Evolutionary conservation across 768 basidiomycete genomes (phyloP).

Genomic region (Mycena crocata): DNA sequence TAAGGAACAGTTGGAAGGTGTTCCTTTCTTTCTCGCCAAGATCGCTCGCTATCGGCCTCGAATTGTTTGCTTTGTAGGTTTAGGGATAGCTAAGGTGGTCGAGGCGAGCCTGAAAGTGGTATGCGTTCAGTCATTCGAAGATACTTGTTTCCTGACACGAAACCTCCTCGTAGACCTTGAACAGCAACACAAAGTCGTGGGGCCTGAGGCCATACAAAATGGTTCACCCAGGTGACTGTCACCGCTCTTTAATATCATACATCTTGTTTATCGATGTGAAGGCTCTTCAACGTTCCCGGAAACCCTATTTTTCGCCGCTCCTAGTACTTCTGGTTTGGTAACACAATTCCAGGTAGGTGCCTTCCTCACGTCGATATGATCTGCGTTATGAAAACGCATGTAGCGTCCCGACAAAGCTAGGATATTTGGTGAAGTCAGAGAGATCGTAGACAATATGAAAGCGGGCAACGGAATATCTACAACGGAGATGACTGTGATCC

Average conservation of each 20-base stretch:
- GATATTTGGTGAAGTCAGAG: conserved; percentile 28
- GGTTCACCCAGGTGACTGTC: conserved; percentile 43
- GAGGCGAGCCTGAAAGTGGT: conserved; percentile 42
- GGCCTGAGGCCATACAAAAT: conserved; percentile 63
- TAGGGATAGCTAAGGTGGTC: conserved; percentile 64
- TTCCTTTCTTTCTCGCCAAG: conserved; percentile 71
- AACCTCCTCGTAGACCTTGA: conserved; percentile 18
- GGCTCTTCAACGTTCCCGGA: conserved; percentile 44
- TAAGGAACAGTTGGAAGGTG: conserved; percentile 63
- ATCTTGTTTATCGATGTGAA: not conserved
- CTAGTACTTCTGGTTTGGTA: conserved; percentile 82
- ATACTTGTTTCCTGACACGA: not conserved
- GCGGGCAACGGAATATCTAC: conserved; percentile 14
- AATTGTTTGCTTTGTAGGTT: conserved; percentile 83
- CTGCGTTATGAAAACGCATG: not conserved
- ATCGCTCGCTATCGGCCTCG: conserved; percentile 66
- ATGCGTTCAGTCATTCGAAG: not conserved
- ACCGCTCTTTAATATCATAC: not conserved
- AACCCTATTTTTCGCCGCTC: conserved; percentile 81
- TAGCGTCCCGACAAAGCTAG: conserved; percentile 31
- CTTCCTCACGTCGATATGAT: not conserved
- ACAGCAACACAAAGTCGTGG: conserved; percentile 46
- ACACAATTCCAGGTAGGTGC: conserved; percentile 73
- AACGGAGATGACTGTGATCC: conserved; percentile 14
- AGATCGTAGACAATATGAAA: conserved; percentile 26